phyloP scores from a whole-genome alignment of 2,329 filamentous ascomycete species.

The Pseudopyrenochaeta lycopersici region DNA sequence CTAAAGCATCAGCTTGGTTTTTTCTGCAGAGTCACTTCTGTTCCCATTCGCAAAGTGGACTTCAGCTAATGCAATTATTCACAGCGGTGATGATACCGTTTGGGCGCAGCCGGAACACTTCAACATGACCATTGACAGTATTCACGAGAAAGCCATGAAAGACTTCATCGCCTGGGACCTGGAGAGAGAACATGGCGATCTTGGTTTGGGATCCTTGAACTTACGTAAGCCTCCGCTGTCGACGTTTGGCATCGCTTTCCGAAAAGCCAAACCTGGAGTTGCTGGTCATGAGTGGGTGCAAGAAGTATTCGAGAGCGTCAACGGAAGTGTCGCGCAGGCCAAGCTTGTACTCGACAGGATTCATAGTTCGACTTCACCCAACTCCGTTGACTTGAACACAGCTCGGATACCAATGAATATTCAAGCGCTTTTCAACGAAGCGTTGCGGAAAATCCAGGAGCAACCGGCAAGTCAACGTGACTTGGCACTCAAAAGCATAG shows the following conservation, averaged over 20 bases:
- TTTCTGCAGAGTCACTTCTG: too few relatives aligned
- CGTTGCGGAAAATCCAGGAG: slow-evolving; percentile 1
- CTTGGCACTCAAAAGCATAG: slow-evolving; percentile 8
- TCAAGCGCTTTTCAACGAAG: slow-evolving; percentile 4
- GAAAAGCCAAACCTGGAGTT: neutral
- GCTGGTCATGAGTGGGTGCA: slow-evolving; percentile 8
- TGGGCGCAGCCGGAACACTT: slow-evolving; percentile 18
- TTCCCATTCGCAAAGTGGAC: too few relatives aligned
- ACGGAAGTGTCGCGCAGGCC: slow-evolving; percentile 7
- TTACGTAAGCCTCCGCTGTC: slow-evolving; percentile 18
- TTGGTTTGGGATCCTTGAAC: slow-evolving; percentile 12
- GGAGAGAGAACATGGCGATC: slow-evolving; percentile 30
- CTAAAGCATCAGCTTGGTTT: neutral
- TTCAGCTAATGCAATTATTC: neutral
- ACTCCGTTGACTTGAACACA: slow-evolving; percentile 4
- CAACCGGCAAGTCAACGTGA: neutral
- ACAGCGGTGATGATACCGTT: neutral
- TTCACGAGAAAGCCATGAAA: slow-evolving; percentile 9
- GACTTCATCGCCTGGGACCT: slow-evolving; percentile 25
- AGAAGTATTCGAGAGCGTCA: slow-evolving; percentile 2
- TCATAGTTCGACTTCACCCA: slow-evolving; percentile 6
- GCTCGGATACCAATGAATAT: slow-evolving; percentile 8
- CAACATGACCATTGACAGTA: slow-evolving; percentile 8
- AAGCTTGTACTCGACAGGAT: slow-evolving; percentile 18
- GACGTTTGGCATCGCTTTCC: slow-evolving; percentile 12